Conservation (phyloP, 495 filamentous ascomycete species). For the Stereocaulon alpinum region DNA sequence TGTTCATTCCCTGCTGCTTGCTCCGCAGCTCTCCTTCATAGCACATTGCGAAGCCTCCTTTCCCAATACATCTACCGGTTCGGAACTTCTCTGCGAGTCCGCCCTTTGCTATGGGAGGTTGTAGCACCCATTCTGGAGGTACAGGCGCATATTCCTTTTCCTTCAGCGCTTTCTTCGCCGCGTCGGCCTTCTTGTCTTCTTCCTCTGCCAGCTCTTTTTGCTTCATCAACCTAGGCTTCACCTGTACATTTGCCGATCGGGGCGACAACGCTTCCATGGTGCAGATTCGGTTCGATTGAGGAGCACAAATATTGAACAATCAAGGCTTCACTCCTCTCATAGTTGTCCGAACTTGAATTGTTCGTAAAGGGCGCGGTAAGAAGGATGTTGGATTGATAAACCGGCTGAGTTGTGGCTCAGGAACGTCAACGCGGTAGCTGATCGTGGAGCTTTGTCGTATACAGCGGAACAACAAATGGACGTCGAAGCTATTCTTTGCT, state of each 20-base stretch:
- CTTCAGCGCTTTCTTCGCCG: constrained; percentile 39
- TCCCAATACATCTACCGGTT: constrained; percentile 75
- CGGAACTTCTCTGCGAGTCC: constrained; percentile 67
- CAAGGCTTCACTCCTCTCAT: neutral
- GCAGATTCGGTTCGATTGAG: neutral
- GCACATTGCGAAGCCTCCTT: constrained; percentile 92
- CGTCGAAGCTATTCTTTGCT: neutral
- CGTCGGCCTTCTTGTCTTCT: constrained; percentile 33
- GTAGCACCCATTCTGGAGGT: constrained; percentile 64
- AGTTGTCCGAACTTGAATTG: neutral
- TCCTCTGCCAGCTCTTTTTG: constrained; percentile 41
- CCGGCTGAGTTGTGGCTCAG: neutral
- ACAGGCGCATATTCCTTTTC: constrained; percentile 67
- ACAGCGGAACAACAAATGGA: neutral
- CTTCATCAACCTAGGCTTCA: constrained; percentile 34
- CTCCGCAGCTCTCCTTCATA: constrained; percentile 61
- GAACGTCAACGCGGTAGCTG: neutral
- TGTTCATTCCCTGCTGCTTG: constrained; percentile 38
- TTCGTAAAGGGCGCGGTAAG: too few relatives aligned
- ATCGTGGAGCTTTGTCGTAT: neutral
- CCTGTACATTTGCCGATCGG: constrained; percentile 52
- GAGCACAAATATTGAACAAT: neutral
- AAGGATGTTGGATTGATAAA: too few relatives aligned
- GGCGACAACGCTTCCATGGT: constrained; percentile 62
- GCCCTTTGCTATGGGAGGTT: constrained; percentile 52